Percentiles rank a stretch among this genome's conserved stretches.
These are phyloP conservation scores for Apiospora phragmitis DNA, from an alignment of 2,329 filamentous ascomycete genomes.

Conservation along the genomic window DNA sequence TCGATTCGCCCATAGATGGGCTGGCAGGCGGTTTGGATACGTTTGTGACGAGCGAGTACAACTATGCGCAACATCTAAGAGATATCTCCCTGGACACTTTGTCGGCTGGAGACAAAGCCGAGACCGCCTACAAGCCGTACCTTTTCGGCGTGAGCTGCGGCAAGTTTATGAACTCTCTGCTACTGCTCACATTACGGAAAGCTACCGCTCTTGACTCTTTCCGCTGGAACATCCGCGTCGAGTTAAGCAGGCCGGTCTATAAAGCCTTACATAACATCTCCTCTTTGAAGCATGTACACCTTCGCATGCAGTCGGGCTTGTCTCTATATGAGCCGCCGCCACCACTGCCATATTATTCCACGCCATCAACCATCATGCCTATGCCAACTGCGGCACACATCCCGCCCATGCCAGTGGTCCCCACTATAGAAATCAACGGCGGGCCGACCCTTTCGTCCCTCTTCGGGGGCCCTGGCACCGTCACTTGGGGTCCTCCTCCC, in stretches of 20 bases:
- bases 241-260: conserved; percentile 60
- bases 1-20: conserved; percentile 55
- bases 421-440: not conserved
- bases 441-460: not conserved
- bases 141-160: conserved; percentile 57
- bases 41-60: conserved; percentile 62
- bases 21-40: conserved; percentile 61
- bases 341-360: conserved; percentile 39
- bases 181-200: conserved; percentile 57
- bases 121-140: conserved; percentile 54
- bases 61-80: conserved; percentile 60
- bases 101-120: conserved; percentile 52
- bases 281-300: conserved; percentile 52
- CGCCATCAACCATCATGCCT: conserved; percentile 6
- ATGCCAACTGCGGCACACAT: not conserved
- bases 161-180: conserved; percentile 63
- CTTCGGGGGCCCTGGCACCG: conserved; percentile 13
- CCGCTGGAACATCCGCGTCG: conserved; percentile 65
- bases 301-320: conserved; percentile 59
- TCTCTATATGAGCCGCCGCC: conserved; percentile 55
- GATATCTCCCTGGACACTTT: conserved; percentile 58
- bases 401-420: not conserved
- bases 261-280: conserved; percentile 54
- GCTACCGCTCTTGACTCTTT: conserved; percentile 57
- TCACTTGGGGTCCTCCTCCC: conserved; percentile 15